Percentiles rank a stretch among this genome's conserved stretches.
Conservation (phyloP, 2,329 filamentous ascomycete species). For the Pseudocercospora ulei region DNA sequence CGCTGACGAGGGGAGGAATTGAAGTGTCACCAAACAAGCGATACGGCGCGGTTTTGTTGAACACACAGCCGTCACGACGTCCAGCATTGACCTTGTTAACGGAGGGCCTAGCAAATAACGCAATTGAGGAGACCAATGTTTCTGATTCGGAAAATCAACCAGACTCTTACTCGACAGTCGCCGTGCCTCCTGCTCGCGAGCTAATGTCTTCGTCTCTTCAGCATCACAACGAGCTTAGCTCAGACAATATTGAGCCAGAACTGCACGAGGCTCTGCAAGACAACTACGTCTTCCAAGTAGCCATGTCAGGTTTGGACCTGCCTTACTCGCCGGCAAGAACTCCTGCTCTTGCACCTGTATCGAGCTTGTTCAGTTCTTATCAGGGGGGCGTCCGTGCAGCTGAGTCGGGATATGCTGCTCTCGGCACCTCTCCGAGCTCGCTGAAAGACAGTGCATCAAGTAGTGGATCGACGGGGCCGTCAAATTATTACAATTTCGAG, state of each 20-base stretch:
- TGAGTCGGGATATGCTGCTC: not conserved
- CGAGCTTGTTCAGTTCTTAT: not conserved
- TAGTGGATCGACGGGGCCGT: not conserved
- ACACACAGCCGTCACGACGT: no score
- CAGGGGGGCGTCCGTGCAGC: not conserved
- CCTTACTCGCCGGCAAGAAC: not conserved
- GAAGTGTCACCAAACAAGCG: not conserved
- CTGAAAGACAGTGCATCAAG: not conserved
- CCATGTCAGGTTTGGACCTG: conserved; percentile 15
- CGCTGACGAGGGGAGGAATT: conserved; percentile 11
- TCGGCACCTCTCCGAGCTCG: not conserved
- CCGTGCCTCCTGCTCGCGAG: not conserved
- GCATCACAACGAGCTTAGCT: conserved; percentile 9
- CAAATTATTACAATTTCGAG: not conserved
- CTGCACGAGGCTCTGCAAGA: conserved; percentile 17
- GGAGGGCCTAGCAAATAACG: no score
- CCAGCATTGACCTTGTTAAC: no score
- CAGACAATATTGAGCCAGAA: conserved; percentile 16
- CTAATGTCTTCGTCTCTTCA: not conserved
- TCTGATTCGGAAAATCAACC: no score
- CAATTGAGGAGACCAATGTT: no score
- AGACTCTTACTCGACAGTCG: no score
- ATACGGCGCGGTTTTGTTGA: no score
- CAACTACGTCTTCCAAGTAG: conserved; percentile 19
- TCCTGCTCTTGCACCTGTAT: not conserved